Base-by-base conservation (phyloP, 441 rosid genomes). In the Oxalis stricta region DNA sequence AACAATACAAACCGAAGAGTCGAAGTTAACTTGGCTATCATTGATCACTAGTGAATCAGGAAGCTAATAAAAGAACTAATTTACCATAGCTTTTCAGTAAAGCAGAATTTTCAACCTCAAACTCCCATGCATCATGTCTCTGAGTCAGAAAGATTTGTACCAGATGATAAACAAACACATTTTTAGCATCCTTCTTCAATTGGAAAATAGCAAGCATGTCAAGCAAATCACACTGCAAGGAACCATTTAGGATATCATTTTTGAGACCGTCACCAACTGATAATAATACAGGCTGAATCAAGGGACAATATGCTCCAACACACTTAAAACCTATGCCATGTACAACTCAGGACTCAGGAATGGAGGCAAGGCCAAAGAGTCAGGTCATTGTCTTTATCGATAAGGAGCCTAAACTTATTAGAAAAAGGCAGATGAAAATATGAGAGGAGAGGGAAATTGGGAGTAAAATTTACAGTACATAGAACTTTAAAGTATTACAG, bases 151-250 rank as follows among this genome's bases (percentile, higher is more conserved):
- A 92, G 41, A 92, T 82, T 57, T 79, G 71, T 46, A 87, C 66
- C 21, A 92, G 95, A 66, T 84, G 87, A 68, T 76, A 92, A 20
- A 79, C 79, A 36, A 74, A 61, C 6, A 77, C 72, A 66, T 82
- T 56, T 46, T 78, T 75, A 5, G 76, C 64, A 64, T 82, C 97
- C 52, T 76, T 76, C 72, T 92, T 96, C 63, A 92, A 51, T 61
- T 87, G 99, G 29, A 58, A 70, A 12, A 92, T 64, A 8, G 99
- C 96, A 38, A 79, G 88, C 85, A 87, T 66, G 54, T 76, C 97
- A 58, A 87, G 65, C 41, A 92, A 65, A 66, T 87, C 97, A 59
- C 95, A 87, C 99, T 92, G 85, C 69, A 79, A 37, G 38, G 41
- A 11, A 47, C 21, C 41, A 22, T 12, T n/a, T 11, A 8, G 41